phyloP scores from a whole-genome alignment of 805 yeast genomes.

The Barnettozyma populi region DNA sequence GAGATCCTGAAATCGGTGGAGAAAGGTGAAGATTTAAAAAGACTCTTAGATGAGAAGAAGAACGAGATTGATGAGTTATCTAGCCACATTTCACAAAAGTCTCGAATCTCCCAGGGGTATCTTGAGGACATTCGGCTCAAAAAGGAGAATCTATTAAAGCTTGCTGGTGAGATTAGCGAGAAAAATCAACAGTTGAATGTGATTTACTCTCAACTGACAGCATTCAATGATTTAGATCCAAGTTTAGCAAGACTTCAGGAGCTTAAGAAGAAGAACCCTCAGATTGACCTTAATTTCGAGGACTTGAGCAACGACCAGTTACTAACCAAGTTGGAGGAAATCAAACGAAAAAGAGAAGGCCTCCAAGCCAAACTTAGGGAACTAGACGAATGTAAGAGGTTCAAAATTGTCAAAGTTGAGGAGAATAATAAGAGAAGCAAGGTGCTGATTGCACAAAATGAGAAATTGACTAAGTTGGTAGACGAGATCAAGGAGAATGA shows the following conservation, averaged over 20 bases:
- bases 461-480: conserved; percentile 7
- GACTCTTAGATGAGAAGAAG: conserved; percentile 23
- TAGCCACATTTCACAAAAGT: not conserved
- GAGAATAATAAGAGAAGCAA: not conserved
- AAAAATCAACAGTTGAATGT: conserved; percentile 8
- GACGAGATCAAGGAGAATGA: conserved; percentile 5
- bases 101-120: not conserved
- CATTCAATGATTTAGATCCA: conserved; percentile 8
- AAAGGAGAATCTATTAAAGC: not conserved
- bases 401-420: conserved; percentile 1
- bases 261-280: not conserved
- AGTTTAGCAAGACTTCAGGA: conserved; percentile 14
- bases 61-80: conserved; percentile 10
- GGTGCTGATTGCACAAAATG: not conserved
- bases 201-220: conserved; percentile 15
- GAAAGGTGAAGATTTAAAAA: conserved; percentile 24
- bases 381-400: not conserved
- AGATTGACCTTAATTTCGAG: conserved; percentile 2
- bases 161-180: conserved; percentile 3
- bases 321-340: not conserved
- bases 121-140: conserved; percentile 5
- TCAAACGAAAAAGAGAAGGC: conserved; percentile 2
- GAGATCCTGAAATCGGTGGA: conserved; percentile 30
- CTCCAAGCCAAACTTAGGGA: not conserved
- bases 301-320: conserved; percentile 3